Evolutionary conservation across 805 yeast genomes (phyloP), one percentile per base, ranked within the genome.

Genomic region (Candida maris): DNA sequence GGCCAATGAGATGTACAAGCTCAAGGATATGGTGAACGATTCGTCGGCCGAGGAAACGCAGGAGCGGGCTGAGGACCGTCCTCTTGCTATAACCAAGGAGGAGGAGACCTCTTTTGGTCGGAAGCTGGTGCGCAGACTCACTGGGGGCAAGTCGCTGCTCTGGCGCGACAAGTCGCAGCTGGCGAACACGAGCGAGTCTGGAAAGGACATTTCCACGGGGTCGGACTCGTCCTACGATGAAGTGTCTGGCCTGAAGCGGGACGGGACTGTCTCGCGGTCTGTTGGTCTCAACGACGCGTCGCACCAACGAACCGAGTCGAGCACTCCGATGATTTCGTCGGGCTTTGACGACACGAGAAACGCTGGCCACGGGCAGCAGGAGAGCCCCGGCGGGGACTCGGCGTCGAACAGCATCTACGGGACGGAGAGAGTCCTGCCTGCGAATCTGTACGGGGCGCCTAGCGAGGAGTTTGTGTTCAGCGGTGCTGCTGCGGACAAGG

Each of bases 1-100:
- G 88, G 88, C 82, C 46, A 62, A 69, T 28, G 81, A 81, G 54
- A 74, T 81, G 75, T 69, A 68, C 55, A 66, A 67, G 32, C 57
- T 74, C 45, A 65, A 65, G 38, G 70, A 65, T 18, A 41, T 57
- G 47, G 56, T 50, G 32, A 61, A 54, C 25, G 45, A 52, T 37
- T 33, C 49, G 35, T 37, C 33, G n/a, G 32, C 34, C 14, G 28
- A 48, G 5, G 52, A 49, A 14, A 46, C 41, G 13, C 33, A 41
- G 19, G 46, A 38, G 4, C 31, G 40, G 9, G 45, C 48, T 14
- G 53, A 50, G 20, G 66, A 57, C 24, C 32, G 46, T 35, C 54
- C 56, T 3, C 44, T 56, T 13, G 51, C 49, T 34, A 48, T 67
- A 13, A 59, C 64, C 6, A 61, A 62, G n/a, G 57, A 58, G 12